Evolutionary conservation across 441 rosid genomes (phyloP), one percentile per base, ranked within the genome.

Genomic region (Populus hybrid): DNA sequence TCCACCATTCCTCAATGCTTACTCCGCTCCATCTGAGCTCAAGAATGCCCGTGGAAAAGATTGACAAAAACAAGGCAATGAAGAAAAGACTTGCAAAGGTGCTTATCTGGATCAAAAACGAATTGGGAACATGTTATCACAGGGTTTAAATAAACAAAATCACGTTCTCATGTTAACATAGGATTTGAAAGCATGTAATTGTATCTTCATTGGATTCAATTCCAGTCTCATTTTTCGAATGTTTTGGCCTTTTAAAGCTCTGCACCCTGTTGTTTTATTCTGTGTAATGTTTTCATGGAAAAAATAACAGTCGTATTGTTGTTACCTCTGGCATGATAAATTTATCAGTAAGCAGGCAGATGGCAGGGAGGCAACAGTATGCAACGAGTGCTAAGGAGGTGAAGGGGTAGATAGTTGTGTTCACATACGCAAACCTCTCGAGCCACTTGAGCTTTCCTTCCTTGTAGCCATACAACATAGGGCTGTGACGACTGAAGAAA

Each of bases 1-100:
- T 92, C 98, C 99, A 95, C 98, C 96, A 95, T 80, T 95, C 97
- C 76, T 95, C 98, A 7, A 95, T 93, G 91, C 98, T 91, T 61
- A 95, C 97, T 73, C 99, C 99, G 21, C 99, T 95, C 98, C 99
- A 93, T 79, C 96, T 88, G 73, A 93, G 75, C 87, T 95, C 97
- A 50, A 95, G 94, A 81, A 95, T 89, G 69, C 97, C 94, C 42
- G 97, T 93, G 2, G 89, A 81, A 23, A 93, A 90, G 88, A 92
- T 93, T 61, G 97, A 92, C 42, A 87, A 75, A 80, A 95, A 95
- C 81, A 95, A 76, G 20, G 90, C 89, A 8, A 95, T 91, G 89
- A 93, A 95, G 85, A 88, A 93, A 67, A 95, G 90, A 88, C 99
- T 93, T 26, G 99, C 96, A 75, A 88, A 87, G 26, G 97, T 92